Percentiles rank a stretch among this genome's conserved stretches.
Evolutionary conservation across 352 stramenopile genomes (phyloP).

Genomic region (Pythium aquatile): DNA sequence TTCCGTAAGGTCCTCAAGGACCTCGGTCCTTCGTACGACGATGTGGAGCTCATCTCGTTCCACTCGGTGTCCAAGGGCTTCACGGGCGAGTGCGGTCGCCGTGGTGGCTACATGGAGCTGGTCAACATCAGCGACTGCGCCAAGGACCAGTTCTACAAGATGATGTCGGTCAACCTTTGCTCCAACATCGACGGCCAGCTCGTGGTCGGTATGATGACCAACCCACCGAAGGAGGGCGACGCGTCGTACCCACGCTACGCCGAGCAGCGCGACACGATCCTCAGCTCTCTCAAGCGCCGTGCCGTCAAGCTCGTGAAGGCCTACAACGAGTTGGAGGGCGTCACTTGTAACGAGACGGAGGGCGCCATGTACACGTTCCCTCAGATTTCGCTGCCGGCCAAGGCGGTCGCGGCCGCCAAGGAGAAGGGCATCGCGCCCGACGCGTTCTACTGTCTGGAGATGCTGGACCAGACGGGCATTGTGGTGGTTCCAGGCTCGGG

Average conservation of each 20-base stretch:
- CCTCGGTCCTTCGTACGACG: constrained; percentile 74
- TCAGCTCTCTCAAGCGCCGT: constrained; percentile 93
- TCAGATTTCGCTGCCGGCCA: constrained; percentile 87
- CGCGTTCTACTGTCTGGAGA: constrained; percentile 95
- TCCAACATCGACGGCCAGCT: constrained; percentile 97
- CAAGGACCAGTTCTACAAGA: constrained; percentile 98
- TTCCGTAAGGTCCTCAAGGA: constrained; percentile 94
- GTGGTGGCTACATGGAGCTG: constrained; percentile 97
- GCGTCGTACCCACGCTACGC: constrained; percentile 89
- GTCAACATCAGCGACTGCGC: constrained; percentile 91
- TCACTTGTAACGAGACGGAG: constrained; percentile 96
- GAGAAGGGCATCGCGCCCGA: constrained; percentile 86
- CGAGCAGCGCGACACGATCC: constrained; percentile 91
- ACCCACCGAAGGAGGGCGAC: constrained; percentile 90
- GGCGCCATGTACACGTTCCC: constrained; percentile 99
- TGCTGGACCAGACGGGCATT: constrained; percentile 97
- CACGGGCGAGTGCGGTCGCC: constrained; percentile 97
- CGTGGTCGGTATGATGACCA: constrained; percentile 98
- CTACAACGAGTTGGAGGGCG: constrained; percentile 95
- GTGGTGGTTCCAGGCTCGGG: constrained; percentile 97
- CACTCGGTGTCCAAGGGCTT: constrained; percentile 99
- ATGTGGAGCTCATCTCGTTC: constrained; percentile 98
- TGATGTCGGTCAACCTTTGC: constrained; percentile 97
- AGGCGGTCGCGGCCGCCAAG: constrained; percentile 82
- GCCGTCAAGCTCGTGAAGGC: constrained; percentile 92